Evolutionary conservation across 2,329 filamentous ascomycete species (phyloP).

Genomic region (Aureobasidium sp.): DNA sequence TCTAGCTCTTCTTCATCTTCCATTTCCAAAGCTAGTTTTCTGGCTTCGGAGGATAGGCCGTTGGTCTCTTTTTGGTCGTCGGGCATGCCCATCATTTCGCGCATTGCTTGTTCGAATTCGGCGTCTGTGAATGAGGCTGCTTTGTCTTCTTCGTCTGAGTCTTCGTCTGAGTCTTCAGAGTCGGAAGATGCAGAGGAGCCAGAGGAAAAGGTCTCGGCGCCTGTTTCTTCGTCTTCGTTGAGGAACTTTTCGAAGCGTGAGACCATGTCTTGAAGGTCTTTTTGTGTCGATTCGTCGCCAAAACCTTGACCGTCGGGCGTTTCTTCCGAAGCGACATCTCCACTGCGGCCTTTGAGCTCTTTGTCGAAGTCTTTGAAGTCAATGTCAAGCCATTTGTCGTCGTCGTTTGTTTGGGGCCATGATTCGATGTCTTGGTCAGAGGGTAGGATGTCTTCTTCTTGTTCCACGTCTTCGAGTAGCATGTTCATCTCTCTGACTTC

Average conservation of each 20-base stretch:
- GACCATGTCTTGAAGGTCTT: conserved; percentile 90
- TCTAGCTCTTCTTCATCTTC: conserved; percentile 45
- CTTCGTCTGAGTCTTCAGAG: conserved; percentile 31
- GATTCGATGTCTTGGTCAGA: conserved; percentile 73
- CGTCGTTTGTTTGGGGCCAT: conserved; percentile 81
- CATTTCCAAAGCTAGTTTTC: conserved; percentile 40
- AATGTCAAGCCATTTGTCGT: conserved; percentile 94
- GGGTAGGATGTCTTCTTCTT: conserved; percentile 77
- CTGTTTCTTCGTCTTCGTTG: conserved; percentile 81
- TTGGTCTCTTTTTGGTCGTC: conserved; percentile 40
- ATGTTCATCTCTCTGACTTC: conserved; percentile 79
- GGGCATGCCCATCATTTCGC: conserved; percentile 85
- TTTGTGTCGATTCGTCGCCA: conserved; percentile 73
- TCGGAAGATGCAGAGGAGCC: conserved; percentile 37
- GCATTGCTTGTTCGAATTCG: conserved; percentile 89
- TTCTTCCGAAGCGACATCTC: conserved; percentile 25
- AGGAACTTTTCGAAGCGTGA: conserved; percentile 89
- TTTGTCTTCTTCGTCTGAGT: conserved; percentile 69
- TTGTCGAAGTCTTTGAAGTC: conserved; percentile 89
- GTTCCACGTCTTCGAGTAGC: conserved; percentile 77
- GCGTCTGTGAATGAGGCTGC: conserved; percentile 86
- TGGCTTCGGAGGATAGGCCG: conserved; percentile 38
- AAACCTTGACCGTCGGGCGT: conserved; percentile 43
- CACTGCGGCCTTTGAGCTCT: conserved; percentile 70
- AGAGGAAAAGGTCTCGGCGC: conserved; percentile 68